Evolutionary conservation across 352 stramenopile species (phyloP).

Genomic region (Elongisporangium anandrum): DNA sequence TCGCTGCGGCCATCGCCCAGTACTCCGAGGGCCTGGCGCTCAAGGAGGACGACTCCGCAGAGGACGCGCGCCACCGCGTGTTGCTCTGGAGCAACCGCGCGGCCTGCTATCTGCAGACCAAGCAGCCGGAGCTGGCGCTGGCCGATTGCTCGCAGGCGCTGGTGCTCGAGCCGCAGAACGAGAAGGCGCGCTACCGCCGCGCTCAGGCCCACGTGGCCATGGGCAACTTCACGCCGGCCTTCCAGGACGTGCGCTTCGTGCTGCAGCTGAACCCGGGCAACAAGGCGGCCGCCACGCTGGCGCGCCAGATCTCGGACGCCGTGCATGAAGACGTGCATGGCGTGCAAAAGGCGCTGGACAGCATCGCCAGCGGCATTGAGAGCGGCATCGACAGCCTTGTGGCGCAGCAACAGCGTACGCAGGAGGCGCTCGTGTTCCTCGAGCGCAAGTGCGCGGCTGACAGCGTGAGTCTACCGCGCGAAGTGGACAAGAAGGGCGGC

Average conservation of each 20-base stretch:
- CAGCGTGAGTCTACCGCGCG: conserved; percentile 38
- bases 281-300: conserved; percentile 64
- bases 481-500: conserved; percentile 52
- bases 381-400: conserved; percentile 15
- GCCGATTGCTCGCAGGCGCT: conserved; percentile 57
- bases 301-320: conserved; percentile 69
- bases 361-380: conserved; percentile 26
- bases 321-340: conserved; percentile 72
- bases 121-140: conserved; percentile 46
- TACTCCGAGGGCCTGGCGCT: conserved; percentile 53
- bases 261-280: conserved; percentile 68
- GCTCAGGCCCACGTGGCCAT: conserved; percentile 68
- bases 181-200: conserved; percentile 76
- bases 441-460: conserved; percentile 73
- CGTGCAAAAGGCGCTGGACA: conserved; percentile 75
- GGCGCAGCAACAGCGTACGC: conserved; percentile 28
- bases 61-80: conserved; percentile 36
- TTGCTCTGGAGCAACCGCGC: conserved; percentile 79
- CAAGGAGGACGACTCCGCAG: conserved; percentile 10
- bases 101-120: conserved; percentile 61
- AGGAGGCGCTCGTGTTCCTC: conserved; percentile 70
- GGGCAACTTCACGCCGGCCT: conserved; percentile 60
- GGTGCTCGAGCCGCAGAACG: conserved; percentile 41
- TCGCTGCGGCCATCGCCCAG: conserved; percentile 44
- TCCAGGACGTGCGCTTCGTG: conserved; percentile 67